A percentile compares a stretch with the other conserved stretches of the same genome.
These are phyloP conservation scores for Amanita brunnescens DNA, from an alignment of 768 basidiomycete species.

Conservation along the genomic window DNA sequence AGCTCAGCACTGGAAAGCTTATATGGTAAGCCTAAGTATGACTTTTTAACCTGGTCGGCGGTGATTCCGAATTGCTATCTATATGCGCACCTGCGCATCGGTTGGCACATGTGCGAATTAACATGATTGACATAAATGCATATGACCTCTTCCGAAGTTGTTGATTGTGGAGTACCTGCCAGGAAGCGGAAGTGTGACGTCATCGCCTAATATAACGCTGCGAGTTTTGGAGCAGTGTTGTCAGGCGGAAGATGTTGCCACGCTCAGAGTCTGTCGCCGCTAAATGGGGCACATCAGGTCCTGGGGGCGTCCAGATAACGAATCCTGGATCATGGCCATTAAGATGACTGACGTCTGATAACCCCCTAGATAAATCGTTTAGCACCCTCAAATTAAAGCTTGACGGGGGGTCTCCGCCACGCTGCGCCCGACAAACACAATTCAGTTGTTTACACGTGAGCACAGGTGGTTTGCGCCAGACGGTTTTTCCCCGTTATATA, in stretches of 20 bases:
- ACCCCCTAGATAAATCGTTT: not conserved
- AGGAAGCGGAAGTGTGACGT: not conserved
- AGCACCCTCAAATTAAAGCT: constrained; percentile 1
- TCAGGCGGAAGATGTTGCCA: not conserved
- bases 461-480: not conserved
- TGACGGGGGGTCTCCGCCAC: not conserved
- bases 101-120: not conserved
- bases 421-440: not conserved
- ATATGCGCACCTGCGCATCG: not conserved
- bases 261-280: not conserved
- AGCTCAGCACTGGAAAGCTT: not conserved
- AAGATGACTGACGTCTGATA: not conserved
- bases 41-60: not conserved
- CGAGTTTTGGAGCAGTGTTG: not conserved
- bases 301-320: not conserved
- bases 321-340: not conserved
- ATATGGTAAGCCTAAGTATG: not conserved
- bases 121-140: not conserved
- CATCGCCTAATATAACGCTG: not conserved
- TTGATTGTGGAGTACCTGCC: not conserved
- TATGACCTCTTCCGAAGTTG: not conserved
- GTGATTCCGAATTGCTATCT: not conserved
- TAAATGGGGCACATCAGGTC: not conserved
- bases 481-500: not conserved
- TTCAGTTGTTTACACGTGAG: not conserved